Evolutionary conservation across 2,329 filamentous ascomycete genomes (phyloP).

Genomic region (Neurospora crassa): DNA sequence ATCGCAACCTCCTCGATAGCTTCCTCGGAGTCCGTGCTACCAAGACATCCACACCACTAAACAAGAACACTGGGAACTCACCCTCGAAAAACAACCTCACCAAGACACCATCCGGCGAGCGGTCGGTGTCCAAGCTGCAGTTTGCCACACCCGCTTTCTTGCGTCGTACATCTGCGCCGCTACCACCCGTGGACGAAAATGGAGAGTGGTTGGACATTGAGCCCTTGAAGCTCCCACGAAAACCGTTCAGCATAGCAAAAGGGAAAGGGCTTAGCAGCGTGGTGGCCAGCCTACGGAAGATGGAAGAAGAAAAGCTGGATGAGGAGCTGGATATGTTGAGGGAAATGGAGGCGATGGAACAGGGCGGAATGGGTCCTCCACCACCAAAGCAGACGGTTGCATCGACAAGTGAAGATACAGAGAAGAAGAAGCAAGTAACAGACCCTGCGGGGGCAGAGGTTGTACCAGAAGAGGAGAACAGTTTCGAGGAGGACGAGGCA

Average conservation of each 20-base stretch:
- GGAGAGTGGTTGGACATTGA: constrained; percentile 29
- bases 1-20: constrained; percentile 49
- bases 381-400: background rate
- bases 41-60: constrained; percentile 43
- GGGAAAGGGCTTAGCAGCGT: constrained; percentile 64
- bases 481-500: background rate
- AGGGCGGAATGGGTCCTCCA: background rate
- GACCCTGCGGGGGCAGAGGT: constrained; percentile 26
- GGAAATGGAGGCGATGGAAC: constrained; percentile 38
- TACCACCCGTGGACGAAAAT: constrained; percentile 44
- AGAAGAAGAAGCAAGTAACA: constrained; percentile 12
- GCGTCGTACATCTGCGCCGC: constrained; percentile 32
- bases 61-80: constrained; percentile 32
- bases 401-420: background rate
- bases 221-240: constrained; percentile 46
- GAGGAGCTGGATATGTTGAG: constrained; percentile 66
- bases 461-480: background rate
- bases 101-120: constrained; percentile 32
- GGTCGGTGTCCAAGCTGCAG: constrained; percentile 42
- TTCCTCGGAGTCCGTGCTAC: constrained; percentile 33
- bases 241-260: constrained; percentile 34
- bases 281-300: constrained; percentile 58
- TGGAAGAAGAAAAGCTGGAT: constrained; percentile 60
- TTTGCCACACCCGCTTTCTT: constrained; percentile 67
- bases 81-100: constrained; percentile 13